Evolutionary conservation across 108 stramenopile genomes (phyloP), one percentile per base, ranked within the genome.

Genomic region (Skeletonema grethae): DNA sequence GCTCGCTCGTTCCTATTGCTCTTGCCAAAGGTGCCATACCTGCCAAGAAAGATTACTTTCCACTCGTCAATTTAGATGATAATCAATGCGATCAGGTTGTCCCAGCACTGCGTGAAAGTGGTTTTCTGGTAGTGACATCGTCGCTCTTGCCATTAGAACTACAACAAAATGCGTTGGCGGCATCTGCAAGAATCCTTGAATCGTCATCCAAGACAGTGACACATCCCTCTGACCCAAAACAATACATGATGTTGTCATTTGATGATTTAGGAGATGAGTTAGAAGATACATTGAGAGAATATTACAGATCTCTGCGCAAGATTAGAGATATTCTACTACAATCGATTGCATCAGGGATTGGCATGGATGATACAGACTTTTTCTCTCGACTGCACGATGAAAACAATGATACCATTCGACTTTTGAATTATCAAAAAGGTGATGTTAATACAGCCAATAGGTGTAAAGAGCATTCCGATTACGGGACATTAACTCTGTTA

Each of bases 381-480:
- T 85, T 90, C 61, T 45, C 67, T 10, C 76, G 80, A 8, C 55
- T 84, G 12, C 89, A 90, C 61, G 53, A 75, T 55, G 72, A 88
- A 53, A 43, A 87, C 55, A 84, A 88, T 55, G 75, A 76, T 41
- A 53, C 81, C 2, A 38, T 90, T 4, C 79, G 90, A 25, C 70
- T 90, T 4, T n/a, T 90, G 9, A 31, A 75, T 22, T 90, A 90
- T 57, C 74, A 39, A 30, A 43, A 31, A 0, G 75, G 72, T 15
- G 48, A 77, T 20, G 41, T 67, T 10, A 48, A 60, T 24, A 80
- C 75, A 13, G 85, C 73, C n/a, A 88, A 86, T 70, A 73, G 90
- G 18, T 90, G 90, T 77, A 90, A 88, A 74, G 86, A 86, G 36
- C 90, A 90, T 77, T 87, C 86, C 11, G 90, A 90, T 62, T 90